A percentile compares a stretch with the other conserved stretches of the same genome.
Evolutionary conservation across 192 early-diverging fungal genomes (phyloP).

Genomic region (Chytriomyces hyalinus): DNA sequence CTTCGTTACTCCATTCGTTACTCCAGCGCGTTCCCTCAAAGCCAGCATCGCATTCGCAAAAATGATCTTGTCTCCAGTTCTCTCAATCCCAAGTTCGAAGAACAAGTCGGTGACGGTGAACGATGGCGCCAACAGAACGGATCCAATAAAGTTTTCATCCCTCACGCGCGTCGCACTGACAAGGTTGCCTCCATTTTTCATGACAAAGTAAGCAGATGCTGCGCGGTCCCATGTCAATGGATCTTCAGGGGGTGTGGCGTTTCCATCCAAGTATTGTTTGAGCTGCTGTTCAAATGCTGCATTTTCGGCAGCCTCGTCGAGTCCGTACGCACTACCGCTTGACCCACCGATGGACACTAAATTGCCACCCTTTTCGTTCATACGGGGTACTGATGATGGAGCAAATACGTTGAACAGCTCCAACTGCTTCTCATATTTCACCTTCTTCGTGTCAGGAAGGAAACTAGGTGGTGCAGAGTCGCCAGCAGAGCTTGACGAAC

Average conservation of each 20-base stretch:
- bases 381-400: neutral
- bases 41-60: neutral
- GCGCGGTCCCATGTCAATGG: neutral
- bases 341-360: neutral
- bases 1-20: neutral
- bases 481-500: too few relatives aligned
- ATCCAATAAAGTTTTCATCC: neutral
- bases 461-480: too few relatives aligned
- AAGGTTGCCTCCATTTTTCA: neutral
- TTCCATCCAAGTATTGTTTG: neutral
- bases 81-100: neutral
- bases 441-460: too few relatives aligned
- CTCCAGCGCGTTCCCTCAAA: neutral
- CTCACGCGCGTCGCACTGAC: neutral
- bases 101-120: neutral
- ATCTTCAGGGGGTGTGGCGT: neutral
- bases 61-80: neutral
- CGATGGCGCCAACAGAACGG: neutral
- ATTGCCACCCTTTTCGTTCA: neutral
- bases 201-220: neutral
- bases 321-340: neutral
- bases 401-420: too few relatives aligned
- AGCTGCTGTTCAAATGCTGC: neutral
- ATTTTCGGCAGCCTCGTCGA: neutral
- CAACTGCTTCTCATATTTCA: too few relatives aligned